phyloP scores from a whole-genome alignment of 306 rosid genomes.

The Fragaria iinumae region DNA sequence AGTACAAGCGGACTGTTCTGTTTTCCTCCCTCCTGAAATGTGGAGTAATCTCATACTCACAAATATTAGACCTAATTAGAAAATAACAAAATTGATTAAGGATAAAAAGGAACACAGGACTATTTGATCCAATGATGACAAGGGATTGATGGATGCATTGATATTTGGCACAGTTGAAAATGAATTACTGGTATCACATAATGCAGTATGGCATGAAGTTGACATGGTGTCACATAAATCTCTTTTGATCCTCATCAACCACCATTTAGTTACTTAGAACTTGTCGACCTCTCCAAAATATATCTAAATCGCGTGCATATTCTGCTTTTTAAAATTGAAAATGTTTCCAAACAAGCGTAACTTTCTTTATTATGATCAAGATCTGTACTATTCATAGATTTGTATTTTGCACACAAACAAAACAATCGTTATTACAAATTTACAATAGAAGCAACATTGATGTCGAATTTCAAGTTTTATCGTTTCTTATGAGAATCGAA shows the following conservation, averaged over 20 bases:
- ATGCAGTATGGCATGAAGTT: no score
- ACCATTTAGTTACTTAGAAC: no score
- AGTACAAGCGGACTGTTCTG: not conserved
- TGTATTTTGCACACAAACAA: not conserved
- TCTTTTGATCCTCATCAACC: no score
- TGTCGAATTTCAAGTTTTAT: not conserved
- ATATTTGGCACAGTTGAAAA: not conserved
- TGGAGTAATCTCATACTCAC: not conserved
- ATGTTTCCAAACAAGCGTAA: not conserved
- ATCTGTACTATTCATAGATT: not conserved
- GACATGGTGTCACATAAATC: no score
- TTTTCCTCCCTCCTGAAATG: not conserved
- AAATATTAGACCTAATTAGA: not conserved
- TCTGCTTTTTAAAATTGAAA: not conserved
- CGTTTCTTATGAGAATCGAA: no score
- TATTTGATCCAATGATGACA: not conserved
- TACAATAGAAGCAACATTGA: not conserved
- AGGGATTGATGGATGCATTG: not conserved
- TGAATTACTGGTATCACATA: not conserved
- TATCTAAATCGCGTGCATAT: not conserved
- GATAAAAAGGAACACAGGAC: not conserved
- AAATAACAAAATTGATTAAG: not conserved
- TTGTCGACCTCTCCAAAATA: not conserved
- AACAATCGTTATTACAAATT: not conserved
- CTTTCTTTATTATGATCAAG: not conserved